These are phyloP conservation scores for Datura wrightii DNA, from an alignment of 257 asterid species.

Conservation along the genomic window DNA sequence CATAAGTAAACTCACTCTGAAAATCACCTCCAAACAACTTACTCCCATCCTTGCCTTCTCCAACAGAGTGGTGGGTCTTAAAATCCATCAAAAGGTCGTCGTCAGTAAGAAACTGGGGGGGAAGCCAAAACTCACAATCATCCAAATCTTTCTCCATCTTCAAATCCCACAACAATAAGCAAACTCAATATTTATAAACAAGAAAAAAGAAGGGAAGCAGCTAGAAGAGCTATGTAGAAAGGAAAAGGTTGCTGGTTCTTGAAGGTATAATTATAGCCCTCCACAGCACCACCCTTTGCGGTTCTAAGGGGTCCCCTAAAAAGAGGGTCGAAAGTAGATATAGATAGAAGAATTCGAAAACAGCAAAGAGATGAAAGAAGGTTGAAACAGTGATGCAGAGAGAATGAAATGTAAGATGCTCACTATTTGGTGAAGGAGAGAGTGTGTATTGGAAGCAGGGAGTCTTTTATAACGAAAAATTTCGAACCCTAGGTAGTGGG, in stretches of 20 bases:
- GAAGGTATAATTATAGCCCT: conserved; percentile 33
- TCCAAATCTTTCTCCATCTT: conserved; percentile 44
- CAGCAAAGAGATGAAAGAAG: not conserved
- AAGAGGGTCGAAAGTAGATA: not conserved
- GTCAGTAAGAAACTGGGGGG: conserved; percentile 51
- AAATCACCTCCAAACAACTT: not conserved
- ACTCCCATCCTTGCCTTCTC: not conserved
- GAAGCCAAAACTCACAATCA: conserved; percentile 51
- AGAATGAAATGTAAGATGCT: not conserved
- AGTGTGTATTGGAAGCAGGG: conserved; percentile 18
- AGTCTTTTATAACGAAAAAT: conserved; percentile 12
- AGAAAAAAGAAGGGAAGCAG: not conserved
- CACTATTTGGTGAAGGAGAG: not conserved
- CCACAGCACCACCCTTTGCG: not conserved
- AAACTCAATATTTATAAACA: not conserved
- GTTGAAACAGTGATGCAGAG: not conserved
- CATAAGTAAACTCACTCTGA: not conserved
- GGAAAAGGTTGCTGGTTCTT: conserved; percentile 30
- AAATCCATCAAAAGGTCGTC: conserved; percentile 39
- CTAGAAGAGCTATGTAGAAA: not conserved
- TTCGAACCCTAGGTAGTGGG: conserved; percentile 23
- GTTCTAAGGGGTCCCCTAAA: not conserved
- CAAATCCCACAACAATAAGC: not conserved
- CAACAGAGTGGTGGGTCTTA: not conserved
- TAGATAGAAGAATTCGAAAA: no score